A percentile compares a stretch with the other conserved stretches of the same genome.
Evolutionary conservation across 176 grass and related monocot species (phyloP).

Genomic region (Phyllostachys edulis): DNA sequence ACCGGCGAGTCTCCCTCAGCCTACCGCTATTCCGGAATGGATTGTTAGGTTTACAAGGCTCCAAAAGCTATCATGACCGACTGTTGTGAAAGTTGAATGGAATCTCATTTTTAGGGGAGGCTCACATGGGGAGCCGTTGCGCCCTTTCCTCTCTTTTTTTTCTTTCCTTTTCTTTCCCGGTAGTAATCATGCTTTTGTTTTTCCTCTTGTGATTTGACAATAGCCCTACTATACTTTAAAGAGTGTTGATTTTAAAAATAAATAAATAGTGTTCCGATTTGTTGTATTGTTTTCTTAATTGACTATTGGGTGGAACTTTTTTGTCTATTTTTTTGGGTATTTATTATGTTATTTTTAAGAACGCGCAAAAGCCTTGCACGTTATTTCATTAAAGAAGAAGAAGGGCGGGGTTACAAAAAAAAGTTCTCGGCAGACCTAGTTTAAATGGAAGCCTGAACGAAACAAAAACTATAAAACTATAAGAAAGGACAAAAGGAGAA

Average conservation of each 20-base stretch:
- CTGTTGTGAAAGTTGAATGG: conserved; percentile 11
- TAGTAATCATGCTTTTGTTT: conserved; percentile 30
- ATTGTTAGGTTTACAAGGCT: background rate
- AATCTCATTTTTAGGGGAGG: conserved; percentile 7
- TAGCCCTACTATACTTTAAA: conserved; percentile 19
- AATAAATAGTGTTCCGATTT: background rate
- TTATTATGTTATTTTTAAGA: no score
- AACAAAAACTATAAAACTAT: no score
- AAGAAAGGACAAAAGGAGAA: no score
- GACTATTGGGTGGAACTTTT: background rate
- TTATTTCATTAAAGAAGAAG: no score
- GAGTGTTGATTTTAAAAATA: background rate
- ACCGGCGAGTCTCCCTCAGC: background rate
- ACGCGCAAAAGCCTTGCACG: no score
- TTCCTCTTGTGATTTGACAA: conserved; percentile 29
- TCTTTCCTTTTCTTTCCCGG: conserved; percentile 11
- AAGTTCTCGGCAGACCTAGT: no score
- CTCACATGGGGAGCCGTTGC: conserved; percentile 34
- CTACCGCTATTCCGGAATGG: background rate
- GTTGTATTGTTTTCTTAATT: background rate
- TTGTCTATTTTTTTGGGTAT: background rate
- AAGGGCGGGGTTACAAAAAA: no score
- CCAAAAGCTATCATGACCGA: conserved; percentile 26
- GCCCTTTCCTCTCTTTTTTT: background rate
- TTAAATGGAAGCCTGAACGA: no score